Conservation (phyloP, 1,284 basidiomycete species). For the Afroboletus lepidellus region DNA sequence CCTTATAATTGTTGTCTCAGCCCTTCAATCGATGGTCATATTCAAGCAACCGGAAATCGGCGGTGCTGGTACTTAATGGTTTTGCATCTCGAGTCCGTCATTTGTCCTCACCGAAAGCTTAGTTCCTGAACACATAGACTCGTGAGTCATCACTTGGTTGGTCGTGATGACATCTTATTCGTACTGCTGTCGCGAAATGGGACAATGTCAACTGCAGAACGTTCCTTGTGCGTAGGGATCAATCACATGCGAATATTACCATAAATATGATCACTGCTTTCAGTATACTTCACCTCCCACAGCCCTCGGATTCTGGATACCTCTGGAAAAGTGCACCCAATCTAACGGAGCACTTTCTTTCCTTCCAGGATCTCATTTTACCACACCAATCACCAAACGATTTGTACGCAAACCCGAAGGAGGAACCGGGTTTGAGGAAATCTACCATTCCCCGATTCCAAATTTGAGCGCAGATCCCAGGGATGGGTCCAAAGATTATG, state of each 20-base stretch:
- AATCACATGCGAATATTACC: neutral
- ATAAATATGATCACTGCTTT: neutral
- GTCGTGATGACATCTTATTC: slow-evolving; percentile 1
- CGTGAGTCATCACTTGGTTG: slow-evolving; percentile 48
- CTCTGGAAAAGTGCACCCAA: slow-evolving; percentile 83
- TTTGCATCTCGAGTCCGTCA: neutral
- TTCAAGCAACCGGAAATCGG: slow-evolving; percentile 89
- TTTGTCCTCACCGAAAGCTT: slow-evolving; percentile 1
- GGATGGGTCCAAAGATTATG: slow-evolving; percentile 50
- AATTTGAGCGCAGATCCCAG: slow-evolving; percentile 12
- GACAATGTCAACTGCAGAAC: slow-evolving; percentile 45
- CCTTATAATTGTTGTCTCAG: slow-evolving; percentile 35
- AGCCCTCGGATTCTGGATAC: slow-evolving; percentile 95
- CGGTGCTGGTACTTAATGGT: slow-evolving; percentile 72
- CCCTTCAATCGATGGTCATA: slow-evolving; percentile 94
- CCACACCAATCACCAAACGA: slow-evolving; percentile 69
- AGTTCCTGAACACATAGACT: slow-evolving; percentile 80
- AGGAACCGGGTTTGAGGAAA: slow-evolving; percentile 78
- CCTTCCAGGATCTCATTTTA: slow-evolving; percentile 86
- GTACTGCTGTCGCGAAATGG: slow-evolving; percentile 1
- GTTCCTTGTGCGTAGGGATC: slow-evolving; percentile 56
- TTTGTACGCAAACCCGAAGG: slow-evolving; percentile 74
- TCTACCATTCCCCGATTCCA: slow-evolving; percentile 43
- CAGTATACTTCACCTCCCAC: slow-evolving; percentile 91
- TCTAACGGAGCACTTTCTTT: slow-evolving; percentile 90